Conservation (phyloP, 257 asterid genomes). For the Solanum virginianum region DNA sequence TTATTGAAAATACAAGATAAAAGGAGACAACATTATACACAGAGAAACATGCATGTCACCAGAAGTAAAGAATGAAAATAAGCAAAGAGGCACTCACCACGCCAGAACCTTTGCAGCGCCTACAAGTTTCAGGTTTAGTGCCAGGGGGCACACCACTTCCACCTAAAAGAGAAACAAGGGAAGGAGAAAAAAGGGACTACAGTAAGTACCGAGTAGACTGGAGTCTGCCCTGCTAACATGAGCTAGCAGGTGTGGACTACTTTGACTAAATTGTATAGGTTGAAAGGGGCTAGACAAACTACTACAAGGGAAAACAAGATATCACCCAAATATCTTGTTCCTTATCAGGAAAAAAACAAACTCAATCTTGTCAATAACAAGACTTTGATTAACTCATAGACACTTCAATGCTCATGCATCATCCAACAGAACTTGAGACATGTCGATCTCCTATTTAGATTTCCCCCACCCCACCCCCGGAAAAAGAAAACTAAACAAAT, state of each 20-base stretch:
- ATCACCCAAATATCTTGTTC: not conserved
- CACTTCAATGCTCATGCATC: not conserved
- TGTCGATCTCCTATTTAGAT: not conserved
- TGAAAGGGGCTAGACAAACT: not conserved
- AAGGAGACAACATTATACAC: not conserved
- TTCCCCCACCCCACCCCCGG: not conserved
- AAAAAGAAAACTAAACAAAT: not conserved
- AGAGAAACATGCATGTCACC: not conserved
- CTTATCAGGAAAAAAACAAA: not conserved
- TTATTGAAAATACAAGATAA: not conserved
- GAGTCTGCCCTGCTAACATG: not conserved
- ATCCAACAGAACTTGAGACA: not conserved
- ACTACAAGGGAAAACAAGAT: not conserved
- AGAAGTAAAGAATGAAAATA: not conserved
- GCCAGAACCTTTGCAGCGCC: conserved; percentile 86
- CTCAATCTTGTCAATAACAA: not conserved
- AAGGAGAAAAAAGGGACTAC: not conserved
- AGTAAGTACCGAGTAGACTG: not conserved
- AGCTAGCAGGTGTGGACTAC: not conserved
- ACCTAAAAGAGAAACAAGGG: conserved; percentile 35
- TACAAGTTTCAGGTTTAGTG: conserved; percentile 89
- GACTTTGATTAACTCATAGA: not conserved
- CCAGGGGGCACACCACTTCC: conserved; percentile 99
- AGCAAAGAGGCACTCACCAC: conserved; percentile 36
- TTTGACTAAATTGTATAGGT: not conserved